A percentile compares a stretch with the other conserved stretches of the same genome.
Conservation (phyloP, 2,329 filamentous ascomycete genomes). For the Pyricularia sp. region DNA sequence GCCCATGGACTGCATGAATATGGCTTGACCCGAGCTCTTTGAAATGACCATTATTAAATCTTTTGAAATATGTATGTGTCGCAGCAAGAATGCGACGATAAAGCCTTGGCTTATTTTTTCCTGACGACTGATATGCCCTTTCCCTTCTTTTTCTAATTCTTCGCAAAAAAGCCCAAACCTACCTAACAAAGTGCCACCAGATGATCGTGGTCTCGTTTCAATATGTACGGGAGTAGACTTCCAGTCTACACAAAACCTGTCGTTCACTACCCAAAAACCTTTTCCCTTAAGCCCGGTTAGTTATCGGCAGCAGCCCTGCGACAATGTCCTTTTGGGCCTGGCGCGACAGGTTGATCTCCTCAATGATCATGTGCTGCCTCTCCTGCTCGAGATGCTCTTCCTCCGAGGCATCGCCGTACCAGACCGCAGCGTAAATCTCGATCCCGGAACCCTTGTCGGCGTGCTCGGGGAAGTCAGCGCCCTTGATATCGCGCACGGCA, state of each 20-base stretch:
- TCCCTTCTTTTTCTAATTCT: not conserved
- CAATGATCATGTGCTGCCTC: slow-evolving; percentile 13
- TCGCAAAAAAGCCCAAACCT: not conserved
- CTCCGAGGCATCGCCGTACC: slow-evolving; percentile 10
- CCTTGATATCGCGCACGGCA: slow-evolving; percentile 9
- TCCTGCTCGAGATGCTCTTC: slow-evolving; percentile 13
- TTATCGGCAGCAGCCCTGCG: not conserved
- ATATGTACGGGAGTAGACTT: not conserved
- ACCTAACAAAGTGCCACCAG: not conserved
- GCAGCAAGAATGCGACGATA: not conserved
- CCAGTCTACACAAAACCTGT: not conserved
- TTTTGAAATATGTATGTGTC: not conserved
- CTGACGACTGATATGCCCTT: not conserved
- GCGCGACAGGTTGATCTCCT: slow-evolving; percentile 11
- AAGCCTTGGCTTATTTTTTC: not conserved
- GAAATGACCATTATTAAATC: not conserved
- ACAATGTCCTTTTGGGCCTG: slow-evolving; percentile 13
- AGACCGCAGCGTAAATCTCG: slow-evolving; percentile 12
- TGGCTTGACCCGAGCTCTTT: not conserved
- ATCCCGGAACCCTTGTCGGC: slow-evolving; percentile 4
- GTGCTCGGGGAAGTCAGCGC: slow-evolving; percentile 3
- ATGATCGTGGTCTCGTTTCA: not conserved
- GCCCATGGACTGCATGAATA: too few species aligned
- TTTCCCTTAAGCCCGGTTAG: not conserved
- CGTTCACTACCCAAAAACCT: not conserved